Evolutionary conservation across 2,329 filamentous ascomycete genomes (phyloP).

Genomic region (Penicillium sp.): DNA sequence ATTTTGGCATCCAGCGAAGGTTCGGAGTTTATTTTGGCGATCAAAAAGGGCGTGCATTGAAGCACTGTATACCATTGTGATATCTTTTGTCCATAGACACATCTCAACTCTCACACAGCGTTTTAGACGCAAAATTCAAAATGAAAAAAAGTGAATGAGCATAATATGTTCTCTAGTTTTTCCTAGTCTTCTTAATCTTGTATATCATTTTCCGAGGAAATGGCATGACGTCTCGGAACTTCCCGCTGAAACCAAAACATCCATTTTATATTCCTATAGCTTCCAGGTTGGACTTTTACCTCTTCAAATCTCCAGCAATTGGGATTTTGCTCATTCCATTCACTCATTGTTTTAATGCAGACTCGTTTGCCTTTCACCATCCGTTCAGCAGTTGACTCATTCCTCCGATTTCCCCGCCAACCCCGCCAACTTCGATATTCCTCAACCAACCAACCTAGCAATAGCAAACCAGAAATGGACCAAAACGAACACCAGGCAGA

Average conservation of each 20-base stretch:
- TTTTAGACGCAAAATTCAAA: constrained; percentile 14
- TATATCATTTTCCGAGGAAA: neutral
- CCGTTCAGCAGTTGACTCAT: constrained; percentile 4
- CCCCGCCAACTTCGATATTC: constrained; percentile 5
- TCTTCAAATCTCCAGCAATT: neutral
- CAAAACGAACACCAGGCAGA: constrained; percentile 8
- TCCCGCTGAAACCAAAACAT: neutral
- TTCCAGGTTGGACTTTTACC: neutral
- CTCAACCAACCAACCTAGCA: neutral
- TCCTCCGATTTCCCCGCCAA: constrained; percentile 4
- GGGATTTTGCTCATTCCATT: neutral
- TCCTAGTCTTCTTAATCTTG: too few relatives aligned
- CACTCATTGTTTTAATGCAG: neutral
- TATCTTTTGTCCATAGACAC: constrained; percentile 20
- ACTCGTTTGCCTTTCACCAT: neutral
- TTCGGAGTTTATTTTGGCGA: constrained; percentile 15
- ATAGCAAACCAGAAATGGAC: constrained; percentile 8
- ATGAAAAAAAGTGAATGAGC: constrained; percentile 20
- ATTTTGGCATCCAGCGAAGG: constrained; percentile 19
- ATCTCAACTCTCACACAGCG: constrained; percentile 22
- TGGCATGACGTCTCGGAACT: constrained; percentile 2
- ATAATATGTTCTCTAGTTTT: neutral
- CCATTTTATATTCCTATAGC: neutral
- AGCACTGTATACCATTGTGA: constrained; percentile 18
- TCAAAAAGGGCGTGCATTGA: constrained; percentile 15